These are phyloP conservation scores for Aspergillus aculeatus DNA, from an alignment of 2,329 filamentous ascomycete species.

Conservation along the genomic window DNA sequence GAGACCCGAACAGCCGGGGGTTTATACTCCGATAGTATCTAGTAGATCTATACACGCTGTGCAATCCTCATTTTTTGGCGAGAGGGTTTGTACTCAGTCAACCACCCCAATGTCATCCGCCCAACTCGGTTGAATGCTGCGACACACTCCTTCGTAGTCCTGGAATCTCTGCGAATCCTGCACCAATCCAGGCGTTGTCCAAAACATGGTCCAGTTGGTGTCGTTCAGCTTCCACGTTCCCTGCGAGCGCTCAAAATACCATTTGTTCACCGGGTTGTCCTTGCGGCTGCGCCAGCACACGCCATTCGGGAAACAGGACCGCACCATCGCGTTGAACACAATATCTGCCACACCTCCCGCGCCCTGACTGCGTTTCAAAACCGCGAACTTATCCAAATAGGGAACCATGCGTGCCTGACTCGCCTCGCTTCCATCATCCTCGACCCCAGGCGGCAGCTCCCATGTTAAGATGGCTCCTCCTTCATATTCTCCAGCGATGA, in stretches of 20 bases:
- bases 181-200: constrained; percentile 73
- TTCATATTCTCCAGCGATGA: constrained; percentile 95
- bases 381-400: constrained; percentile 96
- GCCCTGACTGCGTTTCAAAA: constrained; percentile 82
- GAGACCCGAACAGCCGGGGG: background rate
- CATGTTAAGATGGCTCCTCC: constrained; percentile 92
- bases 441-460: constrained; percentile 69
- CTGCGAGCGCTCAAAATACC: constrained; percentile 91
- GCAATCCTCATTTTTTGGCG: background rate
- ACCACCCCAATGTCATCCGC: constrained; percentile 49
- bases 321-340: constrained; percentile 93
- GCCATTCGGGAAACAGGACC: constrained; percentile 80
- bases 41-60: background rate
- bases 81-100: constrained; percentile 45
- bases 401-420: constrained; percentile 69
- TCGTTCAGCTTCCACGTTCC: constrained; percentile 78
- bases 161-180: constrained; percentile 54
- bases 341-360: constrained; percentile 91
- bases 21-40: background rate
- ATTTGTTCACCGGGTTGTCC: constrained; percentile 96
- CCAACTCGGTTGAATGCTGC: constrained; percentile 54
- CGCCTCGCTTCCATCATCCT: constrained; percentile 54
- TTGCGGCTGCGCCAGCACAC: constrained; percentile 90
- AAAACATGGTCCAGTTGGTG: constrained; percentile 98
- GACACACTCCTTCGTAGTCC: constrained; percentile 76